A percentile compares a stretch with the other conserved stretches of the same genome.
These are phyloP conservation scores for Elaeis guineensis DNA, from an alignment of 176 grass and related monocot species.

Conservation along the genomic window DNA sequence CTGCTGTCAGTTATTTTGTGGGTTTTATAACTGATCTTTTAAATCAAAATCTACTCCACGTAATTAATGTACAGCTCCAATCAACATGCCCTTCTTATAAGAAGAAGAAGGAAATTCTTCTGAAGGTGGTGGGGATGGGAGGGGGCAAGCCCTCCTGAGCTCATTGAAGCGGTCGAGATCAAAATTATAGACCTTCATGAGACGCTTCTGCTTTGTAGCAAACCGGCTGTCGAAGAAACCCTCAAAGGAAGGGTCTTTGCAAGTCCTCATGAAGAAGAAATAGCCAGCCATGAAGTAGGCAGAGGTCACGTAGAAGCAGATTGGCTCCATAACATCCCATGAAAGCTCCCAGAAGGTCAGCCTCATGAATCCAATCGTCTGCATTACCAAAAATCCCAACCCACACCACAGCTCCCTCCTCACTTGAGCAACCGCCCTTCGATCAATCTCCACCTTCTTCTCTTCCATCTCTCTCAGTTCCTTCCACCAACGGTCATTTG, in stretches of 20 bases:
- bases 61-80: too few species aligned
- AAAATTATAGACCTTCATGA: conserved; percentile 43
- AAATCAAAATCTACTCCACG: too few species aligned
- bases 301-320: conserved; percentile 90
- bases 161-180: conserved; percentile 45
- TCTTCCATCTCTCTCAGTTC: conserved; percentile 69
- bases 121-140: neutral
- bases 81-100: too few species aligned
- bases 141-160: conserved; percentile 43
- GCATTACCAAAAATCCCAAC: conserved; percentile 42
- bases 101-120: too few species aligned
- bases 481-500: conserved; percentile 9
- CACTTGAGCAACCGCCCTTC: conserved; percentile 22
- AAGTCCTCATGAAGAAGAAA: conserved; percentile 81
- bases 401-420: conserved; percentile 70
- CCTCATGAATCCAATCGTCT: conserved; percentile 75
- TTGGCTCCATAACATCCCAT: conserved; percentile 99
- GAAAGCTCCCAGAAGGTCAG: conserved; percentile 97
- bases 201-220: conserved; percentile 41
- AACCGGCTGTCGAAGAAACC: conserved; percentile 79
- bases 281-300: conserved; percentile 87
- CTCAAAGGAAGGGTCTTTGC: conserved; percentile 81
- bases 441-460: conserved; percentile 54
- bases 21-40: too few species aligned
- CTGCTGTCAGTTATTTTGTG: too few species aligned